Base-by-base conservation (phyloP, 495 filamentous ascomycete genomes). In the Cercophora newfieldiana region DNA sequence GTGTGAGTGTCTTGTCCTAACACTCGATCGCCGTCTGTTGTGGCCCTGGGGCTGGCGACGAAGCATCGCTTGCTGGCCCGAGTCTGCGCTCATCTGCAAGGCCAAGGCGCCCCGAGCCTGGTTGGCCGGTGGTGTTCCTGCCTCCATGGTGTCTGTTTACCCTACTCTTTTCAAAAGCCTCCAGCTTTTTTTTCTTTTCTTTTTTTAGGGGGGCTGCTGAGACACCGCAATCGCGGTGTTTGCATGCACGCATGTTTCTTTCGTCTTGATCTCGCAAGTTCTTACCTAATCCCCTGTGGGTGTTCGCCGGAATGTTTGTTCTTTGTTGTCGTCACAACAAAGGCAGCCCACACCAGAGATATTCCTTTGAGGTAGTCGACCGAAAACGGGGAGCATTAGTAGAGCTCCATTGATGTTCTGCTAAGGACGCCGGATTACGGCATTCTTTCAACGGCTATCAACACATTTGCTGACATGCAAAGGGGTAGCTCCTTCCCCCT, bases 301-400 rank as follows among this genome's bases (percentile, higher is more conserved):
- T n/a, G 50, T 24, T 14, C 19, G 50, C 21, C 24, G 50, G 50
- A 44, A 44, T 53, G 50, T 2, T 24, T 22, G 21, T 53, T 53
- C 50, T 53, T 53, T 53, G 50, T 53, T 19, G 37, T 8, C n/a
- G 22, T 8, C 21, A 53, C 50, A 58, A 58, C 55, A 58, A 58
- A 58, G 55, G 29, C 3, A n/a, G 8, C 26, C 55, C 29, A 31
- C 7, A 33, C 55, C 3, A 44, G 18, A 44, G 18, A 19, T 22
- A 21, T 5, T 37, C n/a, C 55, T 58, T 58, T 37, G 55, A 31
- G 14, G 55, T 19, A n/a, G 18, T 29, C 55, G 25, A 21, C 55
- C 29, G 55, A 58, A 58, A 58, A 58, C 55, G 55, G 55, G 55
- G 29, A 58, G 14, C 25, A 21, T 29, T 18, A n/a, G 18, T 14